These are phyloP conservation scores for Glaciozyma martinii DNA, from an alignment of 768 basidiomycete genomes.

Conservation along the genomic window DNA sequence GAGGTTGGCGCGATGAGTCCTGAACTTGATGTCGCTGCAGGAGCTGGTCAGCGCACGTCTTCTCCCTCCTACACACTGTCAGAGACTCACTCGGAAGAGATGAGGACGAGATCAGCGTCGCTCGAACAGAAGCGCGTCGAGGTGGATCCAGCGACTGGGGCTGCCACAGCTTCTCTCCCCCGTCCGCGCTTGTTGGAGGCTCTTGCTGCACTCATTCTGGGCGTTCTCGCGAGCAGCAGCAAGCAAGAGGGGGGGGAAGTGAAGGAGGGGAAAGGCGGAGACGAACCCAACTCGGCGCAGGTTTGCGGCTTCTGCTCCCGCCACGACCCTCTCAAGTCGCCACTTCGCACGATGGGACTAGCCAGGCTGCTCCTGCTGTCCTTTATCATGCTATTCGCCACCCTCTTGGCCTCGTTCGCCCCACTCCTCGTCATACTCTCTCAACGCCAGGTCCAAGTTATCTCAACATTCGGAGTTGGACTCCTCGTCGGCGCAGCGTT, in stretches of 20 bases:
- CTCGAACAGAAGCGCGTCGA: too few relatives aligned
- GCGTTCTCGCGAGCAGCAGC: neutral
- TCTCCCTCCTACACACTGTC: too few relatives aligned
- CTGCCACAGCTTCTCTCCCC: too few relatives aligned
- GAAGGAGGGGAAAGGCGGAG: too few relatives aligned
- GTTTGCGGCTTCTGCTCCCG: neutral
- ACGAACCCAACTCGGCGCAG: neutral
- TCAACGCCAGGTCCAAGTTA: neutral
- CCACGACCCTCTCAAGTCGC: neutral
- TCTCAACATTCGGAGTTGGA: neutral
- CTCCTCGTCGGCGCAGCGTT: conserved; percentile 44
- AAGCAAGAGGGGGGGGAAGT: too few relatives aligned
- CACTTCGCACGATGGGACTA: neutral
- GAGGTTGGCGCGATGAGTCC: too few relatives aligned
- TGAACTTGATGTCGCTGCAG: too few relatives aligned
- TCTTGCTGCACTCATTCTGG: neutral
- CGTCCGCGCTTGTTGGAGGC: neutral
- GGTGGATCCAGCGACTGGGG: too few relatives aligned
- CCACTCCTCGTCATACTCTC: neutral
- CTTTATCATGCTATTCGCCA: neutral
- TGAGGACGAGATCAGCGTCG: too few relatives aligned
- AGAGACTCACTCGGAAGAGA: too few relatives aligned
- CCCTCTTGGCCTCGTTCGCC: neutral
- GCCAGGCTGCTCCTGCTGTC: neutral
- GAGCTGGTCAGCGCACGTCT: too few relatives aligned